Conservation (phyloP, 345 rosid species). For the rapeseed (Brassica napus) region DNA sequence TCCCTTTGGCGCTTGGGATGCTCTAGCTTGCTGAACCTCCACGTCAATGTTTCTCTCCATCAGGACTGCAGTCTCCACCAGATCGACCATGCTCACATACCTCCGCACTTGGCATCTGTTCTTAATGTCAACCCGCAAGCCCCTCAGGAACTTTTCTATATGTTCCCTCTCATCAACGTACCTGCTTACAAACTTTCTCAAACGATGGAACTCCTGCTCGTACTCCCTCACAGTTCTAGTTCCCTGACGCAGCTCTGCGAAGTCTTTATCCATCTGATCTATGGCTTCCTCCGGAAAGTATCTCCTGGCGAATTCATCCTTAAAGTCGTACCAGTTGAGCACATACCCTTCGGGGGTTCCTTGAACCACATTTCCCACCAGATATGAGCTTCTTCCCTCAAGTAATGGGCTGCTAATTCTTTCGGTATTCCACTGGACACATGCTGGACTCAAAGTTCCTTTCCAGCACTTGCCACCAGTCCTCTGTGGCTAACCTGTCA, state of each 20-base stretch:
- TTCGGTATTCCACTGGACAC: constrained; percentile 7
- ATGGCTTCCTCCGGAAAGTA: neutral
- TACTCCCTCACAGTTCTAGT: constrained; percentile 7
- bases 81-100: neutral
- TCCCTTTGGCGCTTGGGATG: constrained; percentile 3
- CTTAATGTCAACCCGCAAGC: neutral
- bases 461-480: constrained; percentile 6
- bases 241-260: constrained; percentile 3
- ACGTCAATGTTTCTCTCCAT: constrained; percentile 2
- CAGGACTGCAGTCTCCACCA: constrained; percentile 1
- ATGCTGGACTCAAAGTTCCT: neutral
- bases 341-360: constrained; percentile 5
- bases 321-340: constrained; percentile 8
- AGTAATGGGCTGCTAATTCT: constrained; percentile 4
- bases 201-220: constrained; percentile 4
- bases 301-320: neutral
- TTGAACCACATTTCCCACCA: constrained; percentile 7
- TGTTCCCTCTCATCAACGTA: neutral
- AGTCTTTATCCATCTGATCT: constrained; percentile 5
- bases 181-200: constrained; percentile 5
- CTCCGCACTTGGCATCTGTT: neutral
- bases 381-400: constrained; percentile 11
- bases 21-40: neutral
- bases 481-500: neutral
- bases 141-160: neutral